These are phyloP conservation scores for Malassezia psittaci DNA, from an alignment of 1,284 basidiomycete species.

Conservation along the genomic window DNA sequence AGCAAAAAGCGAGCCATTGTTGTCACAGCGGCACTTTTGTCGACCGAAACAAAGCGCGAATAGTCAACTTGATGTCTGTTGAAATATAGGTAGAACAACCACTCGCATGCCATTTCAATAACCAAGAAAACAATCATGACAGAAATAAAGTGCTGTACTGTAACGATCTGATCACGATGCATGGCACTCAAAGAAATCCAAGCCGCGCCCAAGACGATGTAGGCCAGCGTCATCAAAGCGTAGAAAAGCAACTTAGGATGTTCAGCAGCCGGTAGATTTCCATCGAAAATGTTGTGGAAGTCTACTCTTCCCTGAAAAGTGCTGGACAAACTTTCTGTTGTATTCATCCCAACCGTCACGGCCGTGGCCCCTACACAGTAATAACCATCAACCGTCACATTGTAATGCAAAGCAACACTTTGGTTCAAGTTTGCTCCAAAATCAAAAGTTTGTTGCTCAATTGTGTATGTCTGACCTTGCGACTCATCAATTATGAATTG, in stretches of 20 bases:
- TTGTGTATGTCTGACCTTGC: constrained; percentile 14
- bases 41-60: constrained; percentile 27
- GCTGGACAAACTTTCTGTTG: constrained; percentile 56
- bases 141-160: constrained; percentile 77
- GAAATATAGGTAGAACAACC: constrained; percentile 35
- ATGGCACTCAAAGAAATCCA: constrained; percentile 81
- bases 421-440: constrained; percentile 19
- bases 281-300: constrained; percentile 80
- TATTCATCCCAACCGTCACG: constrained; percentile 17
- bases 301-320: constrained; percentile 66
- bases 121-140: constrained; percentile 76
- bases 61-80: constrained; percentile 39
- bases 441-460: constrained; percentile 26
- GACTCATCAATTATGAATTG: constrained; percentile 33
- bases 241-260: constrained; percentile 99
- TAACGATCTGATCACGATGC: constrained; percentile 59
- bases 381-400: constrained; percentile 78
- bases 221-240: constrained; percentile 67
- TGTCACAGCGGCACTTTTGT: constrained; percentile 26
- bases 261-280: constrained; percentile 79
- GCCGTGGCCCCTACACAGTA: constrained; percentile 81
- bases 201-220: constrained; percentile 58
- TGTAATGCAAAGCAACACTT: constrained; percentile 52
- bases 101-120: constrained; percentile 74
- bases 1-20: constrained; percentile 32